phyloP scores from a whole-genome alignment of 257 asterid genomes.

The Capsicum chinense region DNA sequence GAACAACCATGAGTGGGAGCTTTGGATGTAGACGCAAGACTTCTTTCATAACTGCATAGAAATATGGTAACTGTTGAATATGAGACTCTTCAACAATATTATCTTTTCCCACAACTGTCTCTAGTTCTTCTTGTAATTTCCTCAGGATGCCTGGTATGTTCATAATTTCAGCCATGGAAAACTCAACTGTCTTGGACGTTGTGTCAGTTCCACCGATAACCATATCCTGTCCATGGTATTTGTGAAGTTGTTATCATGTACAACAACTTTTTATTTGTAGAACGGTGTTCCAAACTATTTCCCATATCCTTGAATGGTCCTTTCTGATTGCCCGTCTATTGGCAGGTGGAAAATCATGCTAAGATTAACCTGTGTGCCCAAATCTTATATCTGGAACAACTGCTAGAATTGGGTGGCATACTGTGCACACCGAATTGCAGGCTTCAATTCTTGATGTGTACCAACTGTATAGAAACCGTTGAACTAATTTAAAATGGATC shows the following conservation, averaged over 20 bases:
- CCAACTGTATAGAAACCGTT: background rate
- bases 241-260: background rate
- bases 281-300: background rate
- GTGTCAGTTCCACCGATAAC: conserved; percentile 83
- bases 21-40: conserved; percentile 59
- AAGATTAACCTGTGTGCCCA: background rate
- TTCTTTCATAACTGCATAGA: conserved; percentile 64
- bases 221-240: conserved; percentile 55
- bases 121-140: conserved; percentile 58
- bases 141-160: conserved; percentile 53
- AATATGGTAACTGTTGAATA: conserved; percentile 51
- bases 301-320: background rate
- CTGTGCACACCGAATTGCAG: background rate
- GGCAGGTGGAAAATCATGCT: background rate
- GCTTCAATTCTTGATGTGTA: background rate
- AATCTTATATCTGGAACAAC: background rate
- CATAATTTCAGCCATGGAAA: conserved; percentile 68
- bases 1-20: conserved; percentile 72
- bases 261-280: background rate
- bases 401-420: background rate
- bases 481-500: background rate
- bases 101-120: conserved; percentile 49
- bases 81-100: conserved; percentile 59
- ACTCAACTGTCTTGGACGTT: conserved; percentile 67
- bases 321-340: background rate